Conservation (phyloP, 768 basidiomycete species). For the Lepiota venenata region DNA sequence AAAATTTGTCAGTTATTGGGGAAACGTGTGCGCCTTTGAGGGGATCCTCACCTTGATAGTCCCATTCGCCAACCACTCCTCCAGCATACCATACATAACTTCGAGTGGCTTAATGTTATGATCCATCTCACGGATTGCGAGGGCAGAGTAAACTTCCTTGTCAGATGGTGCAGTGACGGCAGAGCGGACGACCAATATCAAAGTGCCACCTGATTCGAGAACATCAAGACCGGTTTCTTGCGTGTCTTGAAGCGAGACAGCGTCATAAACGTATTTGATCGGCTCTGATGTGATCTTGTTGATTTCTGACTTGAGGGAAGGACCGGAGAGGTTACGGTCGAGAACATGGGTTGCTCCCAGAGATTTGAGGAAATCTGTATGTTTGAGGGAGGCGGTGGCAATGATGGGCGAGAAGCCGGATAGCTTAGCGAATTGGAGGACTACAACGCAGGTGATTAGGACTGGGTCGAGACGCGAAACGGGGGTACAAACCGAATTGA, state of each 20-base stretch:
- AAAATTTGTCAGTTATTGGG: not conserved
- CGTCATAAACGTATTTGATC: conserved; percentile 24
- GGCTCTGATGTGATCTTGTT: conserved; percentile 22
- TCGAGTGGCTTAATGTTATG: conserved; percentile 16
- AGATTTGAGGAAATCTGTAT: conserved; percentile 27
- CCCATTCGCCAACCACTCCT: conserved; percentile 16
- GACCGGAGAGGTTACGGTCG: conserved; percentile 21
- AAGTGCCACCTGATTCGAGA: conserved; percentile 28
- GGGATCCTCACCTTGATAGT: conserved; percentile 16
- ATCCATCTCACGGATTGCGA: conserved; percentile 12
- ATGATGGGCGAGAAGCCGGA: conserved; percentile 42
- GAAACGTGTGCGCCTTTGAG: not conserved
- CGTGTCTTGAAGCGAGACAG: conserved; percentile 19
- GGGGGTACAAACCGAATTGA: conserved; percentile 11
- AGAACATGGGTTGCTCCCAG: conserved; percentile 40
- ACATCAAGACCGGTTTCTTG: conserved; percentile 22
- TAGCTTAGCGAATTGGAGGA: conserved; percentile 30
- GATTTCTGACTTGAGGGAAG: conserved; percentile 18
- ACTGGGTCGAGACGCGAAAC: no score
- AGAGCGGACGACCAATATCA: conserved; percentile 30
- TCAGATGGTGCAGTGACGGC: conserved; percentile 19
- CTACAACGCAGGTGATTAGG: conserved; percentile 16
- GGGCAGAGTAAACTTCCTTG: conserved; percentile 11
- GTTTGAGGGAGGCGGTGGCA: conserved; percentile 29
- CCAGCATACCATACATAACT: conserved; percentile 14